phyloP scores from a whole-genome alignment of 495 filamentous ascomycete species.

The Terfezia claveryi region DNA sequence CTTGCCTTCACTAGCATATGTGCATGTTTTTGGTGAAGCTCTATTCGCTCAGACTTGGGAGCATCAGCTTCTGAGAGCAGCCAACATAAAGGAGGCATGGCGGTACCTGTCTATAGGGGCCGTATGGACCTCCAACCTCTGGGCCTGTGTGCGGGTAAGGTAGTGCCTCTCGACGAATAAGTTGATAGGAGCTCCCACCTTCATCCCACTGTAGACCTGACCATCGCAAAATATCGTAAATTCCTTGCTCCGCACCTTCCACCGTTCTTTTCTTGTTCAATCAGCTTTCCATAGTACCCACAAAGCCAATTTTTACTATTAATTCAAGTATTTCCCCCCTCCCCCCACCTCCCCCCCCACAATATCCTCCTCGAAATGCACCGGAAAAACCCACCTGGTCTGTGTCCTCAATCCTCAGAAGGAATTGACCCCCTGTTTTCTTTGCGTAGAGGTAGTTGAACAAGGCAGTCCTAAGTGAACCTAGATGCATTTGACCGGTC shows the following conservation, averaged over 20 bases:
- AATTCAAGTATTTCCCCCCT: not conserved
- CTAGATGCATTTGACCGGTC: constrained; percentile 81
- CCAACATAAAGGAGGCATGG: not conserved
- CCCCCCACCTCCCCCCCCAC: too few species aligned
- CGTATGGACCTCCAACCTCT: constrained; percentile 50
- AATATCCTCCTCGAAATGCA: not conserved
- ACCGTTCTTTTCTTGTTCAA: constrained; percentile 48
- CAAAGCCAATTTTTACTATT: not conserved
- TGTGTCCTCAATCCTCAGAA: constrained; percentile 85
- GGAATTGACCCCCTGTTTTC: constrained; percentile 74
- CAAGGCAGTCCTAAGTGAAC: constrained; percentile 71
- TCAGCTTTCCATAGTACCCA: constrained; percentile 6
- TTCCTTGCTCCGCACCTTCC: constrained; percentile 46
- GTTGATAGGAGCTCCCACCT: constrained; percentile 29
- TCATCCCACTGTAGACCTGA: constrained; percentile 87
- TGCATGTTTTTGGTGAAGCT: constrained; percentile 50
- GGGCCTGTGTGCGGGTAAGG: constrained; percentile 35
- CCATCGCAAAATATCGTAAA: constrained; percentile 68
- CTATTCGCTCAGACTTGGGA: constrained; percentile 52
- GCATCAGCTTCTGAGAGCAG: constrained; percentile 7
- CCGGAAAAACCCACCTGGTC: constrained; percentile 43
- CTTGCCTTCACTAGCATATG: constrained; percentile 35
- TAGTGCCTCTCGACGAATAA: not conserved
- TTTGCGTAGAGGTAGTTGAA: constrained; percentile 83
- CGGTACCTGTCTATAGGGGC: constrained; percentile 64